Percentiles rank a stretch among this genome's conserved stretches.
These are phyloP conservation scores for Ascoidea asiatica DNA, from an alignment of 805 yeast genomes.

Conservation along the genomic window DNA sequence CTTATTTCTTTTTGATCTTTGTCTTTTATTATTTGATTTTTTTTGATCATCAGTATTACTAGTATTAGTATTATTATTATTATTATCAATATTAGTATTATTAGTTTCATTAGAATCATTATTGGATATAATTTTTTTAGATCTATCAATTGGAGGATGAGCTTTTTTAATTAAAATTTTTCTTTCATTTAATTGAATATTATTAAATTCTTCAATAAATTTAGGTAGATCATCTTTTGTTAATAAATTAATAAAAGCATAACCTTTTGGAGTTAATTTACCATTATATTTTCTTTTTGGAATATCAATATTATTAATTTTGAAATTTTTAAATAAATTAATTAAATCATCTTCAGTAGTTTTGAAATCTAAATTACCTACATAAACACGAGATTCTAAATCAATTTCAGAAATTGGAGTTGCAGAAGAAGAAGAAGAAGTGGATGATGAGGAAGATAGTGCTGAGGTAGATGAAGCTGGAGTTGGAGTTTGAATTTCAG, in stretches of 20 bases:
- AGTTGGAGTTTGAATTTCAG: not conserved
- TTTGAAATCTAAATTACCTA: constrained; percentile 53
- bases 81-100: constrained; percentile 6
- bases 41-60: not conserved
- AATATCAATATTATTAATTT: constrained; percentile 33
- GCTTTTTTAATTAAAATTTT: constrained; percentile 40
- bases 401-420: constrained; percentile 1
- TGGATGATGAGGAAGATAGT: not conserved
- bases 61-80: constrained; percentile 1
- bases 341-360: constrained; percentile 41
- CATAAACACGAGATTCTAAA: constrained; percentile 37
- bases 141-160: constrained; percentile 21
- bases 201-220: constrained; percentile 28
- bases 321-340: constrained; percentile 33
- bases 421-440: not conserved
- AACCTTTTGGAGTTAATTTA: constrained; percentile 34
- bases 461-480: not conserved
- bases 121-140: constrained; percentile 9
- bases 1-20: constrained; percentile 9
- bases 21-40: constrained; percentile 3
- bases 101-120: constrained; percentile 2
- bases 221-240: constrained; percentile 26
- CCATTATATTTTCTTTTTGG: constrained; percentile 31
- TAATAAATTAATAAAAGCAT: constrained; percentile 44
- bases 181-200: constrained; percentile 30